Evolutionary conservation across 2,329 filamentous ascomycete genomes (phyloP), one percentile per base, ranked within the genome.

Genomic region (Daldinia eschscholtzii): DNA sequence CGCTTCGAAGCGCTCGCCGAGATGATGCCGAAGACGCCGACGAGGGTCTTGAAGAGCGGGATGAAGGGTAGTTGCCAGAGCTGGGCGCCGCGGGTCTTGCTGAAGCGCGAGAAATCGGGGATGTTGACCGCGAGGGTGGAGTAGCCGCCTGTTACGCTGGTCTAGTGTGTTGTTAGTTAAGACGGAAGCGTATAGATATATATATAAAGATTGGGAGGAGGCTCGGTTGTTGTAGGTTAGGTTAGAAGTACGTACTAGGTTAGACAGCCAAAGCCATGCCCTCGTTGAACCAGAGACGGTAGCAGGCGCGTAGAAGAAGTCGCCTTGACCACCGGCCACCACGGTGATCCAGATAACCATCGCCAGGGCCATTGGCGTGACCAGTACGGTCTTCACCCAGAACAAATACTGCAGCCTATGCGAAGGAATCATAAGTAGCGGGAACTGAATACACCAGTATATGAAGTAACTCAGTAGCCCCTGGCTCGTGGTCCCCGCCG

Each of bases 391-490:
- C 75, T 83, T 82, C 61, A 79, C 73, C 41, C 83, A 81, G 68
- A 88, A 88, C 44, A 89, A 74, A 74, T 82, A 87, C 53, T 84
- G 80, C 15, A 90, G 80, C 57, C 82, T 83, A 60, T 85, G 85
- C 0, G 85, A 85, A 35, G 86, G 86, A 68, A 89, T 87, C 61
- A 87, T 78, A 7, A 89, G 76, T 46, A 89, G 78, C 68, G 79
- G 86, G 12, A 88, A 77, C 73, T 88, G 86, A 1, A 87, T 73
- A 0, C 84, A 75, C 85, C 85, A 88, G 74, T 87, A 88, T n/a
- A 90, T 72, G 67, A 90, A 85, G 71, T 88, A 87, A 37, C 81
- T 82, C 28, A 88, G 75, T 82, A 90, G 83, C 12, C 85, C 85
- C 65, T 87, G 82, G 1, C 84, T 87, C 2, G 84, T 86, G 48